These are phyloP conservation scores for Suillus subaureus DNA, from an alignment of 768 basidiomycete genomes.

Conservation along the genomic window DNA sequence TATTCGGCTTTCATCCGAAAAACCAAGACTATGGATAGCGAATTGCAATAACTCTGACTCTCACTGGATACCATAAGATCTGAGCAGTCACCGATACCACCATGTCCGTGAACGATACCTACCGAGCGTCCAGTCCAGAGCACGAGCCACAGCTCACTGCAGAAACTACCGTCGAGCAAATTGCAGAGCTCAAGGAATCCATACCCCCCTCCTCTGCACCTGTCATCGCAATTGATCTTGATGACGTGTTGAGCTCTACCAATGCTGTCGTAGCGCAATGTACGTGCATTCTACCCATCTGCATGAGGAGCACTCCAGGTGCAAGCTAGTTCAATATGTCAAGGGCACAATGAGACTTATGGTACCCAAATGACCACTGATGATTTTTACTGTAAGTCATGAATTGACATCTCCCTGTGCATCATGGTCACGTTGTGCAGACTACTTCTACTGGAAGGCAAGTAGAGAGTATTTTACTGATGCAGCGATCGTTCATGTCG, in stretches of 20 bases:
- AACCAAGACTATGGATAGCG: not conserved
- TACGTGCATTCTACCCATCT: constrained; percentile 33
- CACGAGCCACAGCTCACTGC: not conserved
- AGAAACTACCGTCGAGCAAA: constrained; percentile 12
- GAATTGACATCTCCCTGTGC: not conserved
- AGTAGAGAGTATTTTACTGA: constrained; percentile 3
- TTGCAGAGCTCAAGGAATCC: constrained; percentile 14
- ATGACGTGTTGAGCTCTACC: constrained; percentile 70
- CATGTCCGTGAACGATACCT: constrained; percentile 13
- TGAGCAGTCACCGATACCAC: not conserved
- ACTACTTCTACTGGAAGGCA: constrained; percentile 81
- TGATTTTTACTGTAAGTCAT: constrained; percentile 61
- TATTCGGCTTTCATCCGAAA: not conserved
- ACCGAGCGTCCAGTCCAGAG: constrained; percentile 8
- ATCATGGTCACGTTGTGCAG: constrained; percentile 30
- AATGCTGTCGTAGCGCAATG: constrained; percentile 60
- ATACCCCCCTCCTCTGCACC: constrained; percentile 31
- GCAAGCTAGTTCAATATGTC: constrained; percentile 3
- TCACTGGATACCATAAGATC: not conserved
- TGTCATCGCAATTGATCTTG: constrained; percentile 65
- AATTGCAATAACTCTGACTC: not conserved
- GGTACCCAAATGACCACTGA: constrained; percentile 57
- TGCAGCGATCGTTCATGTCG: not conserved
- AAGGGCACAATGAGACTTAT: constrained; percentile 69
- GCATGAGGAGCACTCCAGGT: not conserved